Evolutionary conservation across 805 yeast genomes (phyloP).

Genomic region (Blastobotrys peoriensis): DNA sequence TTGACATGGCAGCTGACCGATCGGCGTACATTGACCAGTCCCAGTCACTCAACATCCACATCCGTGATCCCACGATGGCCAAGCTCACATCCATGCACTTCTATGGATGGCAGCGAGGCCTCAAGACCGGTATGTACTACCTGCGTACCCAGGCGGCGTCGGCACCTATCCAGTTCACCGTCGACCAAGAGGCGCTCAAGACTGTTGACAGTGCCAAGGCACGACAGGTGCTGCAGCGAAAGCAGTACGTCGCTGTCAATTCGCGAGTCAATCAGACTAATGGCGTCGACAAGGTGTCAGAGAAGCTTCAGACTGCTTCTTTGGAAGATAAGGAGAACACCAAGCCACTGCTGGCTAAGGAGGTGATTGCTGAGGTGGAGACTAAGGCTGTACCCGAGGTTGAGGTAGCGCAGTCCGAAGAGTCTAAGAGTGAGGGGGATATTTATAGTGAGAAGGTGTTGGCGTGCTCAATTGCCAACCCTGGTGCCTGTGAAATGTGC

Average conservation of each 20-base stretch:
- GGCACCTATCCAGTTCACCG: slow-evolving; percentile 90
- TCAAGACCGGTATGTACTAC: slow-evolving; percentile 98
- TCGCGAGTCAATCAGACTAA: slow-evolving; percentile 1
- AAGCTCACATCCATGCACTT: slow-evolving; percentile 97
- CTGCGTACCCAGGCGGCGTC: slow-evolving; percentile 96
- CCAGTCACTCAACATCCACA: slow-evolving; percentile 84
- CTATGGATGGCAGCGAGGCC: slow-evolving; percentile 97
- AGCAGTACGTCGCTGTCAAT: slow-evolving; percentile 15
- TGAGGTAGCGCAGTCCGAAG: slow-evolving; percentile 21
- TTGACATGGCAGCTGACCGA: slow-evolving; percentile 81
- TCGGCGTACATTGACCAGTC: slow-evolving; percentile 78
- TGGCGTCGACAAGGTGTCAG: slow-evolving; percentile 1
- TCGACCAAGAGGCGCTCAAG: slow-evolving; percentile 45
- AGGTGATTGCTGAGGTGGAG: slow-evolving; percentile 6
- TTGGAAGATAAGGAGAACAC: slow-evolving; percentile 1
- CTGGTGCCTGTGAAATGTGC: slow-evolving; percentile 98
- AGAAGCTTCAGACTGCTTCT: background rate
- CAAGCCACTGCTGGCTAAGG: slow-evolving; percentile 6
- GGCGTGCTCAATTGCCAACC: slow-evolving; percentile 95
- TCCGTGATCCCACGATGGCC: slow-evolving; percentile 90
- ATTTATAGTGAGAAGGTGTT: slow-evolving; percentile 88
- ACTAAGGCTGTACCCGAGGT: slow-evolving; percentile 5
- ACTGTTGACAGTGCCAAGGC: slow-evolving; percentile 17
- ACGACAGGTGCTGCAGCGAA: slow-evolving; percentile 14
- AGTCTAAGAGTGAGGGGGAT: slow-evolving; percentile 60